Percentiles rank a stretch among this genome's conserved stretches.
Conservation (phyloP, 2,329 filamentous ascomycete species). For the Salinomyces thailandicus region DNA sequence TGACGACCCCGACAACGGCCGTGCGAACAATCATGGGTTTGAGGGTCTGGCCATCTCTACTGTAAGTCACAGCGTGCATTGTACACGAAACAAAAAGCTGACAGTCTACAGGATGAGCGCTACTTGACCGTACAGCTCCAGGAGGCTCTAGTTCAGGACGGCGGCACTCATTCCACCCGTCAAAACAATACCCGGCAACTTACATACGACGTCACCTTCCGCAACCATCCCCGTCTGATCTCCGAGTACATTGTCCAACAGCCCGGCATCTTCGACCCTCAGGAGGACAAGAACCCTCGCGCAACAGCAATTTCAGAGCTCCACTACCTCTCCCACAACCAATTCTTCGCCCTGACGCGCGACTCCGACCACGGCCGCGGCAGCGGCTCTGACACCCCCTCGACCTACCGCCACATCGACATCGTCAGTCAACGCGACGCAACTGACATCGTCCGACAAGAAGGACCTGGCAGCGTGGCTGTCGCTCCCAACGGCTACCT, state of each 20-base stretch:
- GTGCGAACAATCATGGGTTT: slow-evolving; percentile 65
- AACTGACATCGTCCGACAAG: slow-evolving; percentile 50
- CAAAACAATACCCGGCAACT: slow-evolving; percentile 52
- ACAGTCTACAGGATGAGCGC: not conserved
- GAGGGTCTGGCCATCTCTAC: slow-evolving; percentile 44
- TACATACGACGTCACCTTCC: slow-evolving; percentile 48
- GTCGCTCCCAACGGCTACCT: slow-evolving; percentile 33
- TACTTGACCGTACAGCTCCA: slow-evolving; percentile 38
- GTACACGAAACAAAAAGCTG: not conserved
- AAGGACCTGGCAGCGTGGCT: slow-evolving; percentile 16
- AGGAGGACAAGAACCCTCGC: slow-evolving; percentile 39
- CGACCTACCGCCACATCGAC: slow-evolving; percentile 57
- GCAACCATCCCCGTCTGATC: slow-evolving; percentile 33
- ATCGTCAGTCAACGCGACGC: slow-evolving; percentile 53
- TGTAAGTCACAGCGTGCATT: not conserved
- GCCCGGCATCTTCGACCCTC: slow-evolving; percentile 30
- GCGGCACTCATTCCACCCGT: slow-evolving; percentile 44
- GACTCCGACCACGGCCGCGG: slow-evolving; percentile 41
- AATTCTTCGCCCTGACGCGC: slow-evolving; percentile 57
- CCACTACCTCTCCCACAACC: slow-evolving; percentile 49
- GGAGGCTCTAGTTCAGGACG: slow-evolving; percentile 53
- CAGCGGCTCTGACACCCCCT: slow-evolving; percentile 35
- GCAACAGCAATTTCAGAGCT: slow-evolving; percentile 61
- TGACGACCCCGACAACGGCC: slow-evolving; percentile 50
- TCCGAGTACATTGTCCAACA: slow-evolving; percentile 58